These are phyloP conservation scores for Cladorrhinum samala DNA, from an alignment of 495 filamentous ascomycete species.

Conservation along the genomic window DNA sequence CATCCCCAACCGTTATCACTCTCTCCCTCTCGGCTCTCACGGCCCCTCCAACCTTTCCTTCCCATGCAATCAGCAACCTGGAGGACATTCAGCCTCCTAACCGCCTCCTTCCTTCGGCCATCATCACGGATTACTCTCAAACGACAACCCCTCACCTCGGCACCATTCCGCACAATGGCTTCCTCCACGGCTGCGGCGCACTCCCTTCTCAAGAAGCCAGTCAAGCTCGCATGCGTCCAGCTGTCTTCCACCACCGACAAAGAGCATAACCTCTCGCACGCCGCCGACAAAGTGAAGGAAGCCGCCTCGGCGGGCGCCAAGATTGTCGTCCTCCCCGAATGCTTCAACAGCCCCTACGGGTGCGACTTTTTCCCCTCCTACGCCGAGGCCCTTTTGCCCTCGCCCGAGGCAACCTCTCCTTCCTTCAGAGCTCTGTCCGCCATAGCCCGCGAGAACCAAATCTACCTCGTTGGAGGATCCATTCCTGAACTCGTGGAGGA, in stretches of 20 bases:
- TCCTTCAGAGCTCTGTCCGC: slow-evolving; percentile 77
- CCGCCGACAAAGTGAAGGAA: slow-evolving; percentile 75
- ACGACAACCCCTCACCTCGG: slow-evolving; percentile 1
- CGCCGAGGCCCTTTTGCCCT: slow-evolving; percentile 78
- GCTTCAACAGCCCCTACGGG: slow-evolving; percentile 98
- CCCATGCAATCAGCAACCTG: slow-evolving; percentile 11
- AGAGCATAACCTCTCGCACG: slow-evolving; percentile 71
- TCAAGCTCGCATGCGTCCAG: slow-evolving; percentile 80
- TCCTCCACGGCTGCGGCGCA: slow-evolving; percentile 39
- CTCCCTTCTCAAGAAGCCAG: slow-evolving; percentile 58
- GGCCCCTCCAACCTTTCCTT: slow-evolving; percentile 9
- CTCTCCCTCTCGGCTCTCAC: neutral
- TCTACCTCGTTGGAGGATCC: slow-evolving; percentile 84
- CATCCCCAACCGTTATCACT: slow-evolving; percentile 7
- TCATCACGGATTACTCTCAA: neutral
- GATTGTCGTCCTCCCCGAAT: slow-evolving; percentile 71
- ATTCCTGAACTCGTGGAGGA: slow-evolving; percentile 73
- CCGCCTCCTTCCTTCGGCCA: neutral
- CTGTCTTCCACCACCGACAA: slow-evolving; percentile 79
- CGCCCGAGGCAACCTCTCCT: slow-evolving; percentile 66
- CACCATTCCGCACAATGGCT: slow-evolving; percentile 36
- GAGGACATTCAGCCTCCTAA: slow-evolving; percentile 15
- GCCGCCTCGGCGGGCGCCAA: slow-evolving; percentile 69
- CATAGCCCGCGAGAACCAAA: slow-evolving; percentile 67
- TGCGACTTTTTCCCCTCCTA: slow-evolving; percentile 86